Evolutionary conservation across 1,284 basidiomycete species (phyloP).

Genomic region (Testicularia cyperi): DNA sequence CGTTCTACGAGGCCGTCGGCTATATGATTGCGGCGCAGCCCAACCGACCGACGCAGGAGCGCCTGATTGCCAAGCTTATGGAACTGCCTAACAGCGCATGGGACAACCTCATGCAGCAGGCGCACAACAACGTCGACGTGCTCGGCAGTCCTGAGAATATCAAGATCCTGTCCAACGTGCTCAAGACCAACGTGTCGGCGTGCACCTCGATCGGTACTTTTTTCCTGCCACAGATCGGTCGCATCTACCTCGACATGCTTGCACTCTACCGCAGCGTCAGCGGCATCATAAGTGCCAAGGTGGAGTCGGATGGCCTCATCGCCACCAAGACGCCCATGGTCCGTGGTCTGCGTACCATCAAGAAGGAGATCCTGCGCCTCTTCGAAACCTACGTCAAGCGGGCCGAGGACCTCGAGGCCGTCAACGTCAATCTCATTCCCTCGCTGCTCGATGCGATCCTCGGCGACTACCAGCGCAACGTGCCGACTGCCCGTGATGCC

Average conservation of each 20-base stretch:
- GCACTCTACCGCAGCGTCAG: slow-evolving; percentile 97
- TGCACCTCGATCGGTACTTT: slow-evolving; percentile 96
- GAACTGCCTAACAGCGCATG: slow-evolving; percentile 96
- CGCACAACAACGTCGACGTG: slow-evolving; percentile 88
- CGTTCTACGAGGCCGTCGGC: slow-evolving; percentile 79
- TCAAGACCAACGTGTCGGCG: slow-evolving; percentile 98
- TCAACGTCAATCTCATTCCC: slow-evolving; percentile 90
- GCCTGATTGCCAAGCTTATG: slow-evolving; percentile 92
- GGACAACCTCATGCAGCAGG: slow-evolving; percentile 96
- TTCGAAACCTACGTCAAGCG: slow-evolving; percentile 98
- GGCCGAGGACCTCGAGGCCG: slow-evolving; percentile 90
- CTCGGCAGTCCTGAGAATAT: slow-evolving; percentile 89
- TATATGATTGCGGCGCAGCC: slow-evolving; percentile 99
- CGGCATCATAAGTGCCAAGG: slow-evolving; percentile 92
- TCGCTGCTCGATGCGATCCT: slow-evolving; percentile 94
- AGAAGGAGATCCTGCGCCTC: slow-evolving; percentile 92
- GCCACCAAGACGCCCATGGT: slow-evolving; percentile 98
- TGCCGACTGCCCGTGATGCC: slow-evolving; percentile 88
- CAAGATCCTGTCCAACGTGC: slow-evolving; percentile 92
- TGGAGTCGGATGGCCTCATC: slow-evolving; percentile 75
- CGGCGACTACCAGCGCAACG: slow-evolving; percentile 93
- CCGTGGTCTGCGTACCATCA: slow-evolving; percentile 89
- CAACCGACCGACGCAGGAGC: slow-evolving; percentile 94
- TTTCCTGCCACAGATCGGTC: slow-evolving; percentile 92
- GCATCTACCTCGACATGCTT: slow-evolving; percentile 97